A percentile compares a stretch with the other conserved stretches of the same genome.
phyloP scores from a whole-genome alignment of 257 asterid species.

The Lycium ferocissimum region DNA sequence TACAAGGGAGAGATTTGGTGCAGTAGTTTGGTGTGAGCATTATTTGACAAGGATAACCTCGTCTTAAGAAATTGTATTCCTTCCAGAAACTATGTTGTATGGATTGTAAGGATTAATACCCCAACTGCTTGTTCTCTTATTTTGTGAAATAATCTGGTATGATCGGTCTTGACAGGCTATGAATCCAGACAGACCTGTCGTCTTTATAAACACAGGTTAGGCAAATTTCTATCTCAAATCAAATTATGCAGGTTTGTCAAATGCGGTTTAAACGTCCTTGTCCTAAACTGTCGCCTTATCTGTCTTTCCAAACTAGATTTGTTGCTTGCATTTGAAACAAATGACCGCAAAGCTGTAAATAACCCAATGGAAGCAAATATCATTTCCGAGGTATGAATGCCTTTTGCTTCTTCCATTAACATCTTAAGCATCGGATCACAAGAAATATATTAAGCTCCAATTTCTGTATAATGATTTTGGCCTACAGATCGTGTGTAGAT shows the following conservation, averaged over 20 bases:
- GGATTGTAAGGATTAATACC: slow-evolving; percentile 15
- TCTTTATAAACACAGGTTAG: slow-evolving; percentile 89
- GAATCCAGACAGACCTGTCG: slow-evolving; percentile 74
- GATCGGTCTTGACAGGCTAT: slow-evolving; percentile 61
- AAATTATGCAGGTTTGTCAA: slow-evolving; percentile 23
- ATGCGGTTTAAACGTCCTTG: slow-evolving; percentile 23
- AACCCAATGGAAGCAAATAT: slow-evolving; percentile 86
- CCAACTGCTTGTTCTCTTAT: neutral
- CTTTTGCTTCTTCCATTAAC: slow-evolving; percentile 4
- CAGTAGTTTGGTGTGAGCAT: neutral
- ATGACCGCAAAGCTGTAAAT: slow-evolving; percentile 65
- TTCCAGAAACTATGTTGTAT: neutral
- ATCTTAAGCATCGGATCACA: slow-evolving; percentile 12
- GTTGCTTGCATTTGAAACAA: slow-evolving; percentile 78
- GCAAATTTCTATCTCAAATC: slow-evolving; percentile 28
- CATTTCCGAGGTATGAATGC: slow-evolving; percentile 65
- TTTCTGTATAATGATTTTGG: slow-evolving; percentile 26
- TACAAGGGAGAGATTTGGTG: neutral
- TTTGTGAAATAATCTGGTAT: slow-evolving; percentile 31
- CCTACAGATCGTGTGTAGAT: slow-evolving; percentile 55
- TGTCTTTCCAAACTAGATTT: slow-evolving; percentile 51
- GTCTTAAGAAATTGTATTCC: slow-evolving; percentile 7
- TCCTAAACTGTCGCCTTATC: slow-evolving; percentile 26
- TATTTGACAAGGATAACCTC: neutral
- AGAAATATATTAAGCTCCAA: slow-evolving; percentile 17